Base-by-base conservation (phyloP, 768 basidiomycete genomes). In the Tulasnella sp. region DNA sequence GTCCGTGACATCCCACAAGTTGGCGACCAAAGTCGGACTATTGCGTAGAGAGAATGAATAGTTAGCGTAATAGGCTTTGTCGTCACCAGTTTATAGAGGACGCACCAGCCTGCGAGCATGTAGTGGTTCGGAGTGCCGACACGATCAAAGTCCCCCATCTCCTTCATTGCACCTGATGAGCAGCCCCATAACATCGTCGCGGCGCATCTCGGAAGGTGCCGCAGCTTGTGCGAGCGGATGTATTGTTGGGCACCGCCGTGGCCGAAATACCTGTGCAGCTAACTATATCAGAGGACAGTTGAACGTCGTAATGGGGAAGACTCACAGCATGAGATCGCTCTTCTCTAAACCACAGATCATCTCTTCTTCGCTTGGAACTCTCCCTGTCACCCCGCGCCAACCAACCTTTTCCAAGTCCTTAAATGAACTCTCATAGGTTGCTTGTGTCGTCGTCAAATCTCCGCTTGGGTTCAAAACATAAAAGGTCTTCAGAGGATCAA, bases 1-100 rank as follows among this genome's bases (percentile, higher is more conserved):
- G 74, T 99, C 96, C 0, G 95, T 98, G 7, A 98, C 96, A 67
- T 98, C 96, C 96, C 96, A 99, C 3, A 98, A 74, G 67, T 95
- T 97, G 0, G 90, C 96, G 11, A 97, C 82, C 30, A 98, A 77
- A 1, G 92, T 86, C 17, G 96, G 95, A 63, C 95, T 93, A 64
- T 8, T 7, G 62, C 53, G 62, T n/a, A n/a, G 27, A 47, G 21
- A 21, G 19, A 21, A 43, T 21, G 32, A 21, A 19, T 2, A 23
- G 53, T 55, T 27, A 32, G 58, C 41, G 21, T 23, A 43, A 27
- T 61, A 50, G 51, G 58, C 38, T 24, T 13, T 19, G 9, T 24
- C 21, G 54, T n/a, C 52, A 26, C 26, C 17, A 34, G 38, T 23
- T 34, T 19, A 24, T 17, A 44, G 10, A 34, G 8, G 8, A 79